Base-by-base conservation (phyloP, 2,329 filamentous ascomycete species). In the Aspergillus floridensis region DNA sequence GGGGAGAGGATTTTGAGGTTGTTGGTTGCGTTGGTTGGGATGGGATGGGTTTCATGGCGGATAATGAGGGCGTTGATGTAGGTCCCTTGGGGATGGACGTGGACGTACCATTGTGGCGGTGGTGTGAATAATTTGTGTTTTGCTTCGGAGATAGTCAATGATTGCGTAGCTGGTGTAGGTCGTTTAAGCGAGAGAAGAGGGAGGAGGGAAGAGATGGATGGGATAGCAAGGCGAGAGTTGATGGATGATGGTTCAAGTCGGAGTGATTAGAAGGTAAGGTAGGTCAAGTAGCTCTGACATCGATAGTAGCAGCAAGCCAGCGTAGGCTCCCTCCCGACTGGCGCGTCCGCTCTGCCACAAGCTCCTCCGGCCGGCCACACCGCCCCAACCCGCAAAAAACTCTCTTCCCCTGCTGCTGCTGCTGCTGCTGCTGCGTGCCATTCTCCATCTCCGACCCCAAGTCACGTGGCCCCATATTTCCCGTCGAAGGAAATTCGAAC, bases 101-200 rank as follows among this genome's bases (percentile, higher is more conserved):
- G 48, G 11, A 71, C 71, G 57, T 66, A 74, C 72, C 72, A 74
- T 74, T 62, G 63, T 72, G 64, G 61, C 38, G 58, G 57, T 59
- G 61, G 24, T 26, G 31, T 47, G 16, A 26, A 22, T 22, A 22
- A 22, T 22, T 54, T 57, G 10, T 24, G 38, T 38, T 52, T 47
- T 29, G 26, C 2, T 29, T 29, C n/a, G 2, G 22, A 31, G 14
- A 38, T 32, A 11, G 19, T 31, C 49, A 22, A 19, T 56, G 5
- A 32, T 35, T 22, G 55, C 24, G 14, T 31, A 19, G 57, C 14
- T 11, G 12, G 5, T 22, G 31, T 29, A 16, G 10, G 24, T 49
- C 11, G 11, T 35, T 35, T 12, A 35, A 16, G 14, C 14, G 14
- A 12, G 3, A 16, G 60, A 53, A 38, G 52, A 49, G 41, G 21